These are phyloP conservation scores for Agaricus blazei DNA, from an alignment of 768 basidiomycete genomes.

Conservation along the genomic window DNA sequence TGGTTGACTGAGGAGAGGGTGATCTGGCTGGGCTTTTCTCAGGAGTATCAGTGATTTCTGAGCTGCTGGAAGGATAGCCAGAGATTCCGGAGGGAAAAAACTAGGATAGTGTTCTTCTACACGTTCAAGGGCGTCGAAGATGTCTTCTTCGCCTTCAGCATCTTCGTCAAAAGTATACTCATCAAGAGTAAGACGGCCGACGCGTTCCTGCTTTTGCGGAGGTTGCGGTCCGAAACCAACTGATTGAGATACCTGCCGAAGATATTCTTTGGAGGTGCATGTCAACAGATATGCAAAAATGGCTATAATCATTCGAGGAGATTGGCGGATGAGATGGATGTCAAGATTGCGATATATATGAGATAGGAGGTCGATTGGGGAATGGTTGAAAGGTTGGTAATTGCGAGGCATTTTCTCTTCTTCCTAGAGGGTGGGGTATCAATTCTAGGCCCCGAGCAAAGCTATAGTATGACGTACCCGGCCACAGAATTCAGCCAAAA, in stretches of 20 bases:
- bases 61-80: constrained; percentile 55
- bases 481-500: constrained; percentile 54
- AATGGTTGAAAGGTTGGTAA: constrained; percentile 38
- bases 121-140: constrained; percentile 30
- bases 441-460: neutral
- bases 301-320: constrained; percentile 42
- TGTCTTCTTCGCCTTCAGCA: constrained; percentile 35
- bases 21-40: constrained; percentile 57
- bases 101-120: constrained; percentile 48
- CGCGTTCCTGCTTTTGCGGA: constrained; percentile 18
- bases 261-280: constrained; percentile 55
- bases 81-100: constrained; percentile 54
- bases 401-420: constrained; percentile 26
- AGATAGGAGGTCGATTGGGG: constrained; percentile 51
- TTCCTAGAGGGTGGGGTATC: constrained; percentile 20
- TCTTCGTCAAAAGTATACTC: constrained; percentile 30
- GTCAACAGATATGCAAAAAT: constrained; percentile 67
- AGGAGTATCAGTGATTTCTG: constrained; percentile 67
- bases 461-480: constrained; percentile 40
- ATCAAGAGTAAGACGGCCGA: constrained; percentile 21
- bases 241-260: constrained; percentile 51
- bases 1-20: constrained; percentile 42
- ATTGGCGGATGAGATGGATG: constrained; percentile 47
- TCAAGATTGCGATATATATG: constrained; percentile 55
- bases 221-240: constrained; percentile 46